These are phyloP conservation scores for Heterobasidion occidentale DNA, from an alignment of 1,284 basidiomycete genomes.

Conservation along the genomic window DNA sequence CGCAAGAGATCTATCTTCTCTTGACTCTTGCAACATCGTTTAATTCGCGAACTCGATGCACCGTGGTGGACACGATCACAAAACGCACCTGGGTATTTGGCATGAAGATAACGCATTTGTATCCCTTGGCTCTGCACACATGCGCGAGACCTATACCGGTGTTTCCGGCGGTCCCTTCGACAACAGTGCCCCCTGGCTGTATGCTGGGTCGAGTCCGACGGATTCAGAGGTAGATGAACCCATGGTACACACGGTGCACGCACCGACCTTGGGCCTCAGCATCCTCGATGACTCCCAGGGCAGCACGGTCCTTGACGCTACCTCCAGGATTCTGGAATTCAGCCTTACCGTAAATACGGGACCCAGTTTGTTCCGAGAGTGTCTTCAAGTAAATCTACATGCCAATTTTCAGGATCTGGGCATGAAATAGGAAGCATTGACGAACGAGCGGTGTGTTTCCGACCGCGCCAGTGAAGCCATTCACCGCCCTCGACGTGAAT, in stretches of 20 bases:
- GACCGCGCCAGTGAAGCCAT: slow-evolving; percentile 85
- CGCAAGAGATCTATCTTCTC: slow-evolving; percentile 97
- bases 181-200: slow-evolving; percentile 88
- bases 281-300: slow-evolving; percentile 82
- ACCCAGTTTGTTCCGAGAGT: slow-evolving; percentile 87
- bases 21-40: slow-evolving; percentile 54
- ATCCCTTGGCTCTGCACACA: slow-evolving; percentile 88
- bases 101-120: slow-evolving; percentile 99
- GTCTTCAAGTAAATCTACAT: slow-evolving; percentile 74
- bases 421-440: slow-evolving; percentile 5
- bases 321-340: slow-evolving; percentile 99
- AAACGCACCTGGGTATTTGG: slow-evolving; percentile 79
- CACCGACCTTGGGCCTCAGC: slow-evolving; percentile 83
- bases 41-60: neutral
- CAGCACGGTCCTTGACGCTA: slow-evolving; percentile 96
- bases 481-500: slow-evolving; percentile 52
- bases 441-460: slow-evolving; percentile 92
- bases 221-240: neutral
- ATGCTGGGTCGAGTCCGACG: slow-evolving; percentile 41
- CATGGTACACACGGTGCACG: slow-evolving; percentile 18
- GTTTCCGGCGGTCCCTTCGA: slow-evolving; percentile 99
- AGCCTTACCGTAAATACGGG: slow-evolving; percentile 88
- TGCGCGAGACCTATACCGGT: slow-evolving; percentile 96
- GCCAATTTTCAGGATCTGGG: neutral
- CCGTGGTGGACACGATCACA: neutral